Conservation (phyloP, 805 yeast species). For the Scheffersomyces amazonensis region DNA sequence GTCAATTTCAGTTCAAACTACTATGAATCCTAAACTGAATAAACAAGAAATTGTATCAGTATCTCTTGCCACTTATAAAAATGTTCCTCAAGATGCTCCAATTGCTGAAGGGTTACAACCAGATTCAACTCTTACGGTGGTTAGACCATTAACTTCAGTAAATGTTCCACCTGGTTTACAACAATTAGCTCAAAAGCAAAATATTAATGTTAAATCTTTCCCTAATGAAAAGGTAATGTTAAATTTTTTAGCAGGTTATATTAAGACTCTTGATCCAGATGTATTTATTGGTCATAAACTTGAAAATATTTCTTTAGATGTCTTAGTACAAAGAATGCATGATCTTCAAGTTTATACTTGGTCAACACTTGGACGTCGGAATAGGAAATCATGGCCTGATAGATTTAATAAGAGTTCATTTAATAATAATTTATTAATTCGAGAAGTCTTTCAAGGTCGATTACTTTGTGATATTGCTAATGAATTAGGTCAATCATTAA, state of each 20-base stretch:
- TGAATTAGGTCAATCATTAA: conserved; percentile 90
- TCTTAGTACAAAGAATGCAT: conserved; percentile 76
- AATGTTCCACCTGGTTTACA: conserved; percentile 77
- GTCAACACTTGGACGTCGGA: conserved; percentile 81
- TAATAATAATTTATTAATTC: conserved; percentile 52
- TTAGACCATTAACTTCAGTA: conserved; percentile 69
- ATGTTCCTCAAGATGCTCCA: conserved; percentile 74
- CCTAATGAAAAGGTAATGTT: conserved; percentile 74
- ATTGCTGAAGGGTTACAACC: conserved; percentile 61
- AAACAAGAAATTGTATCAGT: conserved; percentile 87
- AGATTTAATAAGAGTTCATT: conserved; percentile 54
- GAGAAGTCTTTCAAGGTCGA: conserved; percentile 81
- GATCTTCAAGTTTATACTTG: conserved; percentile 73
- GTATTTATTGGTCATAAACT: conserved; percentile 84
- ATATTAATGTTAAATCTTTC: conserved; percentile 52
- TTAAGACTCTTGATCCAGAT: conserved; percentile 84
- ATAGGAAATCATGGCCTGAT: conserved; percentile 75
- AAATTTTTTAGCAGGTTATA: conserved; percentile 67
- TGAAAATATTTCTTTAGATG: conserved; percentile 75
- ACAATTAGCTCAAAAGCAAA: conserved; percentile 54
- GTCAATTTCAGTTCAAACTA: conserved; percentile 76
- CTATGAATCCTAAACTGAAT: conserved; percentile 69
- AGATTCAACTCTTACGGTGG: conserved; percentile 62
- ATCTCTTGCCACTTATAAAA: conserved; percentile 67
- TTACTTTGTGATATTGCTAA: conserved; percentile 89